phyloP scores from a whole-genome alignment of 208 protist species.

The Wallacemonas sp. region DNA sequence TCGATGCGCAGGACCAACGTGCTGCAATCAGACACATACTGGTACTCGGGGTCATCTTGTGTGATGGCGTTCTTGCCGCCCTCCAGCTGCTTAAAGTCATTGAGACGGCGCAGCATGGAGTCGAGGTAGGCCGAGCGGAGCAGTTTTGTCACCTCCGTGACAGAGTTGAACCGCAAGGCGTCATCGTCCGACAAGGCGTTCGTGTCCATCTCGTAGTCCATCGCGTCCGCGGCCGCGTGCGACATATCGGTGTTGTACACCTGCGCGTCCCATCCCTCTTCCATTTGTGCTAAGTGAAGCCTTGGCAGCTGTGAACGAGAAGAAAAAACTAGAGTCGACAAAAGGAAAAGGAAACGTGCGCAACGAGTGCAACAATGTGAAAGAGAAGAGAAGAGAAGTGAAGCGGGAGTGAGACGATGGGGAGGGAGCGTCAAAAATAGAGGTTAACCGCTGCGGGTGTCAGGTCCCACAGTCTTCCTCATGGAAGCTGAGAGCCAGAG shows the following conservation, averaged over 20 bases:
- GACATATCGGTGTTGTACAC: background rate
- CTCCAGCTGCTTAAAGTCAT: slow-evolving; percentile 71
- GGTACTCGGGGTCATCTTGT: slow-evolving; percentile 86
- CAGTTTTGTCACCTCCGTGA: slow-evolving; percentile 80
- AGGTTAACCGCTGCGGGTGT: no score
- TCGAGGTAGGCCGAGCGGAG: slow-evolving; percentile 79
- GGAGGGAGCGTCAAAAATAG: background rate
- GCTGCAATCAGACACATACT: slow-evolving; percentile 90
- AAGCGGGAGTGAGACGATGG: no score
- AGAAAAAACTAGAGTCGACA: background rate
- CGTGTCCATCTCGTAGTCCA: slow-evolving; percentile 28
- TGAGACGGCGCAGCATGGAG: slow-evolving; percentile 70
- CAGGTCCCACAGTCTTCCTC: no score
- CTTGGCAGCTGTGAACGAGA: background rate
- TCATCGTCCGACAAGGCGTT: slow-evolving; percentile 69
- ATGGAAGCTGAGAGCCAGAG: no score
- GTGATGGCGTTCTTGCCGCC: slow-evolving; percentile 79
- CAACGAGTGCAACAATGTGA: no score
- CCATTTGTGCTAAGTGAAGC: slow-evolving; percentile 24
- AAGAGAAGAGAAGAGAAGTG: no score
- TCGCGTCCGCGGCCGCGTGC: slow-evolving; percentile 18
- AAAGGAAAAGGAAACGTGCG: background rate
- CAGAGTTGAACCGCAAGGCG: slow-evolving; percentile 74
- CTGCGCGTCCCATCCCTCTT: slow-evolving; percentile 68
- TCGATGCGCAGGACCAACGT: slow-evolving; percentile 86